A percentile compares a stretch with the other conserved stretches of the same genome.
Evolutionary conservation across 2,329 filamentous ascomycete species (phyloP).

Genomic region (Bipolaris gigantea): DNA sequence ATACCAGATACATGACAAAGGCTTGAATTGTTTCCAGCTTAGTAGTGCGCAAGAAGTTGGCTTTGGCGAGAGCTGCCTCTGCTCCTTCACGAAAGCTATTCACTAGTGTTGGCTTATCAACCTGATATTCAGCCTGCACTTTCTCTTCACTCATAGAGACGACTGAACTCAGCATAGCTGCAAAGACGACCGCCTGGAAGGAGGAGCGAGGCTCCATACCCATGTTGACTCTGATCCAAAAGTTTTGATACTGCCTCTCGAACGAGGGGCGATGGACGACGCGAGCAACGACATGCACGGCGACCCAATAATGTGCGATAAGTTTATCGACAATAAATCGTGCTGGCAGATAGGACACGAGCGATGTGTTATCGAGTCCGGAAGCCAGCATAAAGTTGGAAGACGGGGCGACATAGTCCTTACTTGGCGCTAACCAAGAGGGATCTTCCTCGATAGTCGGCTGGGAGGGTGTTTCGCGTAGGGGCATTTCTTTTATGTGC

Average conservation of each 20-base stretch:
- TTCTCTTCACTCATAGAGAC: slow-evolving; percentile 64
- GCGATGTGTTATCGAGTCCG: slow-evolving; percentile 47
- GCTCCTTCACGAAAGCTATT: slow-evolving; percentile 60
- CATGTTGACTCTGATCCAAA: slow-evolving; percentile 64
- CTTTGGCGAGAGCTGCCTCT: slow-evolving; percentile 67
- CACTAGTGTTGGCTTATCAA: slow-evolving; percentile 60
- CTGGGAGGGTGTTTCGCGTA: slow-evolving; percentile 9
- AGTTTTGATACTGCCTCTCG: slow-evolving; percentile 63
- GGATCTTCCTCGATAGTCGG: slow-evolving; percentile 19
- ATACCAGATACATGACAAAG: slow-evolving; percentile 74
- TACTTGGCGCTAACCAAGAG: slow-evolving; percentile 63
- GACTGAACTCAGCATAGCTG: slow-evolving; percentile 68
- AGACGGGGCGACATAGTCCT: slow-evolving; percentile 68
- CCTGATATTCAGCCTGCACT: slow-evolving; percentile 57
- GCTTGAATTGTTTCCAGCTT: slow-evolving; percentile 76
- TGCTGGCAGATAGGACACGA: slow-evolving; percentile 65
- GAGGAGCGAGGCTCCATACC: slow-evolving; percentile 65
- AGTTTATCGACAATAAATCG: slow-evolving; percentile 62
- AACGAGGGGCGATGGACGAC: slow-evolving; percentile 69
- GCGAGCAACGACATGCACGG: slow-evolving; percentile 70
- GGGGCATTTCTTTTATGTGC: slow-evolving; percentile 35
- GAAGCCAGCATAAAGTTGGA: slow-evolving; percentile 68
- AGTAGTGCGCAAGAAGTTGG: slow-evolving; percentile 71
- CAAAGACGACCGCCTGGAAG: slow-evolving; percentile 69
- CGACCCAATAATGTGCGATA: slow-evolving; percentile 66